These are phyloP conservation scores for Limnanthes douglasii DNA, from an alignment of 345 rosid genomes.

Conservation along the genomic window DNA sequence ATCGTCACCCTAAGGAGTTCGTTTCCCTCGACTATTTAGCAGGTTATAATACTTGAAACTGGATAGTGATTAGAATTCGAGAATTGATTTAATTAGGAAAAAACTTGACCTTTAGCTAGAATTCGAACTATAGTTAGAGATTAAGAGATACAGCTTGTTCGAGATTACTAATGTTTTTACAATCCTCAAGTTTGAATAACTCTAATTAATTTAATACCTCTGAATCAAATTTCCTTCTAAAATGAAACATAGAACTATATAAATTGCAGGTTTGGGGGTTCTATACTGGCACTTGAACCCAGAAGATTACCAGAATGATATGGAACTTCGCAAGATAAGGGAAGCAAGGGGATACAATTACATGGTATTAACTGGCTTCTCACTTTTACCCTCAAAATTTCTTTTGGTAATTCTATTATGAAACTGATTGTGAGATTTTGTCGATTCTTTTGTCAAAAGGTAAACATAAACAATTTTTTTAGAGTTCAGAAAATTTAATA, in stretches of 20 bases:
- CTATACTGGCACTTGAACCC: slow-evolving; percentile 75
- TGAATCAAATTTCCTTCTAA: too few species aligned
- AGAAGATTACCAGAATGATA: slow-evolving; percentile 53
- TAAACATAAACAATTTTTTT: not conserved
- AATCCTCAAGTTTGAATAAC: too few species aligned
- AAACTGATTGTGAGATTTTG: not conserved
- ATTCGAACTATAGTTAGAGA: too few species aligned
- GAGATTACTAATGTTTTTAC: too few species aligned
- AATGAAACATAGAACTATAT: too few species aligned
- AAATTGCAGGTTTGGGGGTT: slow-evolving; percentile 51
- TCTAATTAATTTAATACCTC: too few species aligned
- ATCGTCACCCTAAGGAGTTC: slow-evolving; percentile 11
- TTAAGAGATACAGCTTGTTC: too few species aligned
- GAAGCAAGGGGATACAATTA: slow-evolving; percentile 73
- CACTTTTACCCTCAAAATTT: not conserved
- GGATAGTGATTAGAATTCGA: too few species aligned
- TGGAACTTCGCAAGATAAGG: slow-evolving; percentile 43
- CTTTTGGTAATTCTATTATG: not conserved
- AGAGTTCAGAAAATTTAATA: not conserved
- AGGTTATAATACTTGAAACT: too few species aligned
- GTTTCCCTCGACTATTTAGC: slow-evolving; percentile 11
- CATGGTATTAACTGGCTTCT: slow-evolving; percentile 29
- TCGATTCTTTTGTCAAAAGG: not conserved
- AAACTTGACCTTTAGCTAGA: too few species aligned
- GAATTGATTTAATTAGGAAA: too few species aligned